Conservation (phyloP, 768 basidiomycete species). For the Kwoniella bestiolae region DNA sequence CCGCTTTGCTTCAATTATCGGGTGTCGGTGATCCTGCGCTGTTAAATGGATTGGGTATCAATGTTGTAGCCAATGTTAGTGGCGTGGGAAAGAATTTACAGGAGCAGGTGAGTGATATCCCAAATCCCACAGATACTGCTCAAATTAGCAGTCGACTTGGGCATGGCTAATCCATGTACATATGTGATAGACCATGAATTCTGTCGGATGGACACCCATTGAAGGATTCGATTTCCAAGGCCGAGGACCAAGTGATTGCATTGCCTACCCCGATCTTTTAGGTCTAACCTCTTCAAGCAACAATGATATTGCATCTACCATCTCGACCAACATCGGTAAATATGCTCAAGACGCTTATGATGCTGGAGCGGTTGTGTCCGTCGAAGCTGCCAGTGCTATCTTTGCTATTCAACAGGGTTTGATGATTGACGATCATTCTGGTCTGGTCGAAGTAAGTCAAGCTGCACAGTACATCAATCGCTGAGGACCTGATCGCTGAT, state of each 20-base stretch:
- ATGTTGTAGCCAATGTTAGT: slow-evolving; percentile 67
- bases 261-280: slow-evolving; percentile 26
- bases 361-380: slow-evolving; percentile 42
- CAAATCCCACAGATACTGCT: background rate
- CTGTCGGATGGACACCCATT: slow-evolving; percentile 42
- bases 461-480: background rate
- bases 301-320: slow-evolving; percentile 33
- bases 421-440: slow-evolving; percentile 38
- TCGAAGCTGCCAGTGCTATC: slow-evolving; percentile 41
- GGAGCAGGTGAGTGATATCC: slow-evolving; percentile 63
- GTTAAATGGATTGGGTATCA: slow-evolving; percentile 64
- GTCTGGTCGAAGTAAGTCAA: slow-evolving; percentile 50
- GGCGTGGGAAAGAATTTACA: slow-evolving; percentile 71
- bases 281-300: slow-evolving; percentile 29
- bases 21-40: slow-evolving; percentile 73
- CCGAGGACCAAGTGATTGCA: slow-evolving; percentile 21
- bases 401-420: slow-evolving; percentile 48
- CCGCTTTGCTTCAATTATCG: slow-evolving; percentile 67
- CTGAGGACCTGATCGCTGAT: too few relatives aligned
- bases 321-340: slow-evolving; percentile 27
- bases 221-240: slow-evolving; percentile 27
- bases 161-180: background rate
- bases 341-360: slow-evolving; percentile 32
- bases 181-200: slow-evolving; percentile 22
- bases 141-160: too few relatives aligned